Evolutionary conservation across 805 yeast genomes (phyloP), one percentile per base, ranked within the genome.

Genomic region (Metschnikowia lochheadii): DNA sequence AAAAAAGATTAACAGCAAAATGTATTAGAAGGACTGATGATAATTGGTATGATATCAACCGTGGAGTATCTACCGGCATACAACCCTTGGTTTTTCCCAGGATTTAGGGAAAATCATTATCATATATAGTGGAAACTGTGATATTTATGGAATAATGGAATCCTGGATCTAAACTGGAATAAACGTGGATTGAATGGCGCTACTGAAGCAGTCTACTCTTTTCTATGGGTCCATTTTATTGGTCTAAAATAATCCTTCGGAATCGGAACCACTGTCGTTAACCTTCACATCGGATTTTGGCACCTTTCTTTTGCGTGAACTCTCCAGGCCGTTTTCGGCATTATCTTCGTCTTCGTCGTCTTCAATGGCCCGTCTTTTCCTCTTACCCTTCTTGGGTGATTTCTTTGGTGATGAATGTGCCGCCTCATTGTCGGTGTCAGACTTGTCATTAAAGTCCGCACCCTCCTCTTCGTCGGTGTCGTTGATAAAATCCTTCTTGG

Each of bases 251-350:
- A 56, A 53, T 21, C 58, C 59, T 36, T 58, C 65, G 34, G 59
- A 64, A 46, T 69, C 79, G 6, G 77, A 82, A 46, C 80, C 82
- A 50, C 78, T 74, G 38, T 75, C 80, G n/a, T 78, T 63, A 32
- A 72, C 68, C 36, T 56, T 60, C 51, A 70, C 76, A 36, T 61
- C 63, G 3, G 73, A 66, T 48, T 62, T 61, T 42, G 53, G 53
- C 40, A 56, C 56, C 53, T 62, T 63, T 60, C 63, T 70, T 63
- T 55, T 49, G 35, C 26, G 40, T 47, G 66, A 66, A 44, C 54
- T 51, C 50, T 59, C 57, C 37, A 46, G 51, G 42, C 48, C 53
- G 42, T 57, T 57, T 8, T 23, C 52, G 7, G 34, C 52, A 14
- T 46, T 50, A 3, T 68, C 70, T 17, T 65, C 68, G 26, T 52